Evolutionary conservation across 257 asterid species (phyloP).

Genomic region (Solanum virginianum): DNA sequence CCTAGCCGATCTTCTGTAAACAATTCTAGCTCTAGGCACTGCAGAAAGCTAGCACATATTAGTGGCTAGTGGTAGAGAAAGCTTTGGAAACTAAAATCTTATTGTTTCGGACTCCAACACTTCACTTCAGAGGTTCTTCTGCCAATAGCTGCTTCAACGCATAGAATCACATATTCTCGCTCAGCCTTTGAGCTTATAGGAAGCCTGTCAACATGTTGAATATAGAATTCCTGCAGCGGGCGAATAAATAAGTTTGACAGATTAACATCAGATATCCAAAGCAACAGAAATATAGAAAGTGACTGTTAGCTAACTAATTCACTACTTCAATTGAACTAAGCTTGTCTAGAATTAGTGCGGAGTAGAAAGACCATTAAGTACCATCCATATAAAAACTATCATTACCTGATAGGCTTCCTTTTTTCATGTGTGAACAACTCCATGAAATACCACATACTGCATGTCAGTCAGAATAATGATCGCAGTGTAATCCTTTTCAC

Average conservation of each 20-base stretch:
- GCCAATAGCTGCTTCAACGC: constrained; percentile 66
- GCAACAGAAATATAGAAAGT: background rate
- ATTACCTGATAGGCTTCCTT: constrained; percentile 71
- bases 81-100: background rate
- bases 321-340: background rate
- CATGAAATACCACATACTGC: constrained; percentile 80
- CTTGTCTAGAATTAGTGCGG: background rate
- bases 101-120: background rate
- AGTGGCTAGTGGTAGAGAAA: background rate
- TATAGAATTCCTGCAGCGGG: constrained; percentile 48
- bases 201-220: constrained; percentile 70
- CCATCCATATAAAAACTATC: background rate
- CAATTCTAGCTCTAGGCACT: constrained; percentile 66
- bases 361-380: background rate
- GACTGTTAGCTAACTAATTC: background rate
- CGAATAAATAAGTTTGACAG: background rate
- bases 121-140: constrained; percentile 62
- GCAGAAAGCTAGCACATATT: constrained; percentile 5
- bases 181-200: constrained; percentile 78
- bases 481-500: constrained; percentile 58
- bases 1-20: constrained; percentile 57
- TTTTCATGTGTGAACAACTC: constrained; percentile 60
- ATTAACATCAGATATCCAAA: background rate
- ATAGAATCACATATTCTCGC: constrained; percentile 59
- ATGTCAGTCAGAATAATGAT: constrained; percentile 66